Evolutionary conservation across 2,329 filamentous ascomycete genomes (phyloP), one percentile per base, ranked within the genome.

Genomic region (Xenoacremonium recifei): DNA sequence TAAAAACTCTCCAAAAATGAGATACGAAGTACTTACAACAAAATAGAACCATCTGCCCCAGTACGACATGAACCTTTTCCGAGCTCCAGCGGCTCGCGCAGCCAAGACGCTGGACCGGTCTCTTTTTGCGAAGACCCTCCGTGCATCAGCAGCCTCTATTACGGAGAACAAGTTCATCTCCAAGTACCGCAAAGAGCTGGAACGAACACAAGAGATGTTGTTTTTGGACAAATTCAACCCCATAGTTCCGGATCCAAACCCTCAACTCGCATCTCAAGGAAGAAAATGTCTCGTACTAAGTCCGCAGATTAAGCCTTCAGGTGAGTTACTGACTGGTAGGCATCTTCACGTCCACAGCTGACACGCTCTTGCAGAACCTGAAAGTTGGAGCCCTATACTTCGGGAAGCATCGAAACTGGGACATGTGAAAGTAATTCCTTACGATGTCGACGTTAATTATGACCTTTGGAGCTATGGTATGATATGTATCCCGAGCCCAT

Each of bases 381-480:
- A 80, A 31, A 95, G 89, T 17, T 96, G 89, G 87, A 88, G 88
- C 40, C 60, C 79, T 4, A 79, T 75, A 29, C 66, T 96, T 35
- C 76, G 72, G 45, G 80, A 88, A 49, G 80, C 89, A 23, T 79
- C 90, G 4, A 73, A 84, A 50, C 72, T 75, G 38, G 78, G 85
- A 20, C 80, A 88, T 32, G 67, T 96, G 21, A 77, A 76, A 15
- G 65, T 97, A 23, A 71, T 90, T 1, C 85, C 89, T 2, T 96
- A 85, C 64, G 76, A 87, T 47, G 67, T 97, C 43, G 70, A 79
- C 25, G 74, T 97, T 44, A 81, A 85, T 53, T 99, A 99, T 67
- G 78, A 86, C 55, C 84, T 91, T 66, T 97, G 90, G 89, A 85
- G 74, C 37, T 92, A 95, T 62, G 73, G 86, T 87, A 75, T 53